A percentile compares a stretch with the other conserved stretches of the same genome.
Conservation (phyloP, 2,329 filamentous ascomycete species). For the Cercospora sp. region DNA sequence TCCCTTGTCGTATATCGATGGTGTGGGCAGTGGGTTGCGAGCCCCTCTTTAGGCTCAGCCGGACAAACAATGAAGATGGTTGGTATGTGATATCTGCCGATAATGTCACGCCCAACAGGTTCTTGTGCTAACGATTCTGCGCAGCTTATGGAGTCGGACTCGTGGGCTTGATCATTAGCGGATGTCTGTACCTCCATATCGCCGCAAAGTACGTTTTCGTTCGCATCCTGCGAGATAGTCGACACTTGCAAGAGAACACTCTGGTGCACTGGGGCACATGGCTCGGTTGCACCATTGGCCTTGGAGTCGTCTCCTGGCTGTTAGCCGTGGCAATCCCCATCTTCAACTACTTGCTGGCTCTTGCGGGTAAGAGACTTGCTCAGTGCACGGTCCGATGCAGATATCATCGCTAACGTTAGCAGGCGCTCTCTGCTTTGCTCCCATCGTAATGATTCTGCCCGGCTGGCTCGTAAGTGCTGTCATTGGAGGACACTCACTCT, state of each 20-base stretch:
- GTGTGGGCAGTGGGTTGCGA: conserved; percentile 63
- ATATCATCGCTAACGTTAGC: background rate
- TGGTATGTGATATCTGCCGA: background rate
- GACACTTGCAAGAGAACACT: conserved; percentile 55
- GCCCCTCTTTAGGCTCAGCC: conserved; percentile 61
- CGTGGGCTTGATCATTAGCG: conserved; percentile 55
- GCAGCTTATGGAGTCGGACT: conserved; percentile 59
- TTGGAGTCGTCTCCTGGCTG: conserved; percentile 51
- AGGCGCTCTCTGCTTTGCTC: conserved; percentile 50
- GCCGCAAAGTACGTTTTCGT: conserved; percentile 59
- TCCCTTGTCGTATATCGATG: conserved; percentile 61
- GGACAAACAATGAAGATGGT: conserved; percentile 62
- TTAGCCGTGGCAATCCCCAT: conserved; percentile 57
- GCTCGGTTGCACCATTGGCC: conserved; percentile 48
- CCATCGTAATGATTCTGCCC: conserved; percentile 51
- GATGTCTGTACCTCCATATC: conserved; percentile 51
- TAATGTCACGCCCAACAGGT: background rate
- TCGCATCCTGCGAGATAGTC: conserved; percentile 53
- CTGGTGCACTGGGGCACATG: conserved; percentile 54
- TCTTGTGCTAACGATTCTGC: background rate
- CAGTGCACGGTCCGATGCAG: background rate
- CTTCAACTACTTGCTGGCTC: conserved; percentile 54
- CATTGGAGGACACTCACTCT: background rate
- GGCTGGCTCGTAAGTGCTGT: conserved; percentile 41
- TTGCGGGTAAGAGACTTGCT: conserved; percentile 44